Conservation (phyloP, 257 asterid genomes). For the Solanum etuberosum region DNA sequence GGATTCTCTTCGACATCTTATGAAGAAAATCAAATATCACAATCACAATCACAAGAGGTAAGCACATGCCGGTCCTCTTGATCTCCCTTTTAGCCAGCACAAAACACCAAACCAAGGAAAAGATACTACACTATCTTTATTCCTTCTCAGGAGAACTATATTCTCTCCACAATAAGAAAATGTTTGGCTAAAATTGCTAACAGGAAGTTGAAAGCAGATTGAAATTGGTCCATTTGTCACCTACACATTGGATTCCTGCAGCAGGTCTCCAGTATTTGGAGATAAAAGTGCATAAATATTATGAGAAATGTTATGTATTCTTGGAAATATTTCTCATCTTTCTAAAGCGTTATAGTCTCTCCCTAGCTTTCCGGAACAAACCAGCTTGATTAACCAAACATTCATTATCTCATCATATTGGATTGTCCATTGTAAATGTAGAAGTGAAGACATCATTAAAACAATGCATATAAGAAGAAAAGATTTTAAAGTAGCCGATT, state of each 20-base stretch:
- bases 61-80: not conserved
- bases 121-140: not conserved
- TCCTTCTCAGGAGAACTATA: not conserved
- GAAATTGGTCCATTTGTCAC: not conserved
- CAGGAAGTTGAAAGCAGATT: not conserved
- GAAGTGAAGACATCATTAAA: not conserved
- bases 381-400: not conserved
- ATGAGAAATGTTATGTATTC: not conserved
- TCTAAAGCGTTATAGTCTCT: not conserved
- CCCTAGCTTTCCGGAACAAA: not conserved
- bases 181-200: not conserved
- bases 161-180: not conserved
- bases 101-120: not conserved
- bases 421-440: not conserved
- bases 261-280: not conserved
- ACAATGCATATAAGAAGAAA: not conserved
- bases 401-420: not conserved
- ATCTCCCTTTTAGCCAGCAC: not conserved
- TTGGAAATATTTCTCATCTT: not conserved
- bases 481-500: not conserved
- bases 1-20: not conserved
- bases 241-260: not conserved
- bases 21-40: not conserved
- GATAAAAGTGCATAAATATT: not conserved
- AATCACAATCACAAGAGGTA: not conserved